Conservation (phyloP, 257 asterid species). For the Asclepias syriaca region DNA sequence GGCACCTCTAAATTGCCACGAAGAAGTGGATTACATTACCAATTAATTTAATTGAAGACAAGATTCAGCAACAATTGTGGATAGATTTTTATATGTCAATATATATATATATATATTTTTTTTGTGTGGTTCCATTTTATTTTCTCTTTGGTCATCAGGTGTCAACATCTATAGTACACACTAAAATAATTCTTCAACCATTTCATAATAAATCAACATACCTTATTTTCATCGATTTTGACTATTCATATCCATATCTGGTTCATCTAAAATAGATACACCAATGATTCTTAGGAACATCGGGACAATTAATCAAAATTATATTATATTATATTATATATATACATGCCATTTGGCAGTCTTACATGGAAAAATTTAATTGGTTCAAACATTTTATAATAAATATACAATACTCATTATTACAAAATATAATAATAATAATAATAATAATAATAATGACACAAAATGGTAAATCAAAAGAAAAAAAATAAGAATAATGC, state of each 20-base stretch:
- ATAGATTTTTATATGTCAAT: conserved; percentile 1
- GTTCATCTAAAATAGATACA: not conserved
- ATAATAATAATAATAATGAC: too few species aligned
- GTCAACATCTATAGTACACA: not conserved
- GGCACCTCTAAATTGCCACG: not conserved
- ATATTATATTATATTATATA: too few species aligned
- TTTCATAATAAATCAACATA: not conserved
- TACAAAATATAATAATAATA: too few species aligned
- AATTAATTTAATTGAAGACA: not conserved
- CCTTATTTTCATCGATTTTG: conserved; percentile 21
- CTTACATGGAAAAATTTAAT: too few species aligned
- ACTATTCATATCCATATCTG: not conserved
- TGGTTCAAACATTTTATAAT: too few species aligned
- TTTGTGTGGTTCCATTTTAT: too few species aligned
- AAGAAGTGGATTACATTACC: not conserved
- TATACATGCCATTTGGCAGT: too few species aligned
- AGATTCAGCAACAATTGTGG: conserved; percentile 6
- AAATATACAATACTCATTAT: too few species aligned
- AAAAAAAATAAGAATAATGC: too few species aligned
- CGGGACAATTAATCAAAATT: conserved; percentile 3
- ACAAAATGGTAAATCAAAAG: too few species aligned
- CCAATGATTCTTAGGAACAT: not conserved
- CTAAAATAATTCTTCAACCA: conserved; percentile 1
- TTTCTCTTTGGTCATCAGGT: not conserved
- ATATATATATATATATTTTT: too few species aligned